Percentiles rank a stretch among this genome's conserved stretches.
phyloP scores from a whole-genome alignment of 345 rosid species.

The Eucalyptus marginata region DNA sequence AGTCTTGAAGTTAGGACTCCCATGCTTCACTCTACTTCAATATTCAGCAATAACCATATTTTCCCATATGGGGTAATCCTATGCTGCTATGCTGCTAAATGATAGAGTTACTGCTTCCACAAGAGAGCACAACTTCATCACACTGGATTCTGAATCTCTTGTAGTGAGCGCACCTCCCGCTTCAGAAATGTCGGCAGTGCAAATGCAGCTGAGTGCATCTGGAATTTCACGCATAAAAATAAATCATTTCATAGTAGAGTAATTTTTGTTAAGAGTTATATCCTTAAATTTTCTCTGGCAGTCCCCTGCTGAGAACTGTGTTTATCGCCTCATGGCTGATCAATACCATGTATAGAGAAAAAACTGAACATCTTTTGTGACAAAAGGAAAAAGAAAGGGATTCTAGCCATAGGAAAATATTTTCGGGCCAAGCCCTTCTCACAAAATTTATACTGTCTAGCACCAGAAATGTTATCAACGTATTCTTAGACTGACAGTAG shows the following conservation, averaged over 20 bases:
- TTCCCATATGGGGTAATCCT: not conserved
- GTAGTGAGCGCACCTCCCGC: conserved; percentile 60
- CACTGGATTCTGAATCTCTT: not conserved
- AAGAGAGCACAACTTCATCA: not conserved
- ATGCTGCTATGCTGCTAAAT: not conserved
- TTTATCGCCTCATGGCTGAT: not conserved
- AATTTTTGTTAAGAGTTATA: not conserved
- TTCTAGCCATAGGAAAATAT: not conserved
- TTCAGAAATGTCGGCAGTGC: conserved; percentile 73
- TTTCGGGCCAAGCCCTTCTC: not conserved
- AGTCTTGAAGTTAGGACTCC: not conserved
- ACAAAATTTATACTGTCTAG: not conserved
- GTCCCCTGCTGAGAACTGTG: not conserved
- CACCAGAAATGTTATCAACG: not conserved
- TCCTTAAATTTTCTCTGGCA: not conserved
- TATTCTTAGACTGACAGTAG: not conserved
- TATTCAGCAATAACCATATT: not conserved
- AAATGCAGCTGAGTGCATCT: conserved; percentile 87
- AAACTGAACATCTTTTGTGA: not conserved
- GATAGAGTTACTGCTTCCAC: not conserved
- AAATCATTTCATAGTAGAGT: not conserved
- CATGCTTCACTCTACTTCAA: not conserved
- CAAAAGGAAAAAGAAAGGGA: not conserved
- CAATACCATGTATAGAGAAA: not conserved
- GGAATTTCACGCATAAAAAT: not conserved